Evolutionary conservation across 208 protist species (phyloP), one percentile per base, ranked within the genome.

Genomic region (Trypanosoma lewisi): DNA sequence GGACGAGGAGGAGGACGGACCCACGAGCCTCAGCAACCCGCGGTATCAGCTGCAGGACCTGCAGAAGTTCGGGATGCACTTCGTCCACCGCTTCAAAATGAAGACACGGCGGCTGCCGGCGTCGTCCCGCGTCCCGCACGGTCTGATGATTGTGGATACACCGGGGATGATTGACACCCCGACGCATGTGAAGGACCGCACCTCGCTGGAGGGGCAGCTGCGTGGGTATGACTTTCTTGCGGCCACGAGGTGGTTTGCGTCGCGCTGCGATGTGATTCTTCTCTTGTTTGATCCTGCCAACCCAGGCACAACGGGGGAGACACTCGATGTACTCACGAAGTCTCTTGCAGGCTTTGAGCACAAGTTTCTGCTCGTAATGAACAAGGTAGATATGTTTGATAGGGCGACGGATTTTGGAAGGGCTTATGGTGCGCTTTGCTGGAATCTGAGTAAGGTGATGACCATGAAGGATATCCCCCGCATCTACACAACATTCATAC

Each of bases 81-180:
- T 97, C 63, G 70, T 94, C 30, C 82, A 73, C 5, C 86, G 90
- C 54, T 83, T 96, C 52, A 70, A 79, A 42, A 70, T 95, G 55
- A 94, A 94, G 73, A 87, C 75, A 14, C 79, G 86, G 17, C 62
- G 36, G 21, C 67, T 93, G 63, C 69, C 77, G 9, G 31, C 52
- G 1, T 59, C 53, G 12, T 84, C 78, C 30, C 56, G 51, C 2
- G 17, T 94, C 2, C 76, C 88, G 17, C 57, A 78, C 19, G 73
- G 88, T 39, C 70, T 97, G 58, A 83, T 91, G 73, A 73, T 97
- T 47, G 78, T 97, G 12, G 93, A 97, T 69, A 87, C 88, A 6
- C 93, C 93, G 0, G 93, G 93, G 12, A 97, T 96, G 89, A 96
- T 97, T 64, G 93, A 95, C 63, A 91, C 86, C 11, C 85, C 86